Evolutionary conservation across 331 rosid genomes (phyloP).

Genomic region (Stylosanthes scabra): DNA sequence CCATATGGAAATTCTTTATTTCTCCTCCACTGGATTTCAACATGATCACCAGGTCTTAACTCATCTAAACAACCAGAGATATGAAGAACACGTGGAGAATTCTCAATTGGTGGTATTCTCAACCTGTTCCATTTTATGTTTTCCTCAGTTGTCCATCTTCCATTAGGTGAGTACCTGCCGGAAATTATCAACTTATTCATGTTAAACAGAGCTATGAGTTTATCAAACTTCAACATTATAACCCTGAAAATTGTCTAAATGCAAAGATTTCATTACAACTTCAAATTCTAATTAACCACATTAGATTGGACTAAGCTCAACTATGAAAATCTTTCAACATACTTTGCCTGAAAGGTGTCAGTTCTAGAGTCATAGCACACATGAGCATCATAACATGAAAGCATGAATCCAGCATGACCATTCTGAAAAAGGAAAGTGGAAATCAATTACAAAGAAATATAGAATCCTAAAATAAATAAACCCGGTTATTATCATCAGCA

Average conservation of each 20-base stretch:
- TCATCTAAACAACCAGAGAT: slow-evolving; percentile 70
- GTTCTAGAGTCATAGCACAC: slow-evolving; percentile 64
- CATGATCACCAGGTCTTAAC: slow-evolving; percentile 80
- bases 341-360: slow-evolving; percentile 93
- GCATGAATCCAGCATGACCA: slow-evolving; percentile 91
- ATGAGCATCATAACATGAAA: slow-evolving; percentile 95
- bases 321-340: slow-evolving; percentile 35
- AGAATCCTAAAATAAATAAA: slow-evolving; percentile 6
- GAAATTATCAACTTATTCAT: slow-evolving; percentile 21
- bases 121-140: slow-evolving; percentile 78
- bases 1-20: slow-evolving; percentile 84
- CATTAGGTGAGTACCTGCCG: slow-evolving; percentile 80
- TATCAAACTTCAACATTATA: slow-evolving; percentile 11
- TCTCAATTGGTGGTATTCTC: slow-evolving; percentile 72
- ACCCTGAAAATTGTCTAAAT: slow-evolving; percentile 5
- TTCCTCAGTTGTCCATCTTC: slow-evolving; percentile 78
- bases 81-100: slow-evolving; percentile 67
- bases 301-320: slow-evolving; percentile 14
- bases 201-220: slow-evolving; percentile 15
- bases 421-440: slow-evolving; percentile 58
- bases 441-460: slow-evolving; percentile 19
- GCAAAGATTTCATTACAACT: background rate
- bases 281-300: slow-evolving; percentile 24
- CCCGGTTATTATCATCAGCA: background rate
- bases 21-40: slow-evolving; percentile 98